Conservation (phyloP, 352 stramenopile genomes). For the Detonula confervacea region DNA sequence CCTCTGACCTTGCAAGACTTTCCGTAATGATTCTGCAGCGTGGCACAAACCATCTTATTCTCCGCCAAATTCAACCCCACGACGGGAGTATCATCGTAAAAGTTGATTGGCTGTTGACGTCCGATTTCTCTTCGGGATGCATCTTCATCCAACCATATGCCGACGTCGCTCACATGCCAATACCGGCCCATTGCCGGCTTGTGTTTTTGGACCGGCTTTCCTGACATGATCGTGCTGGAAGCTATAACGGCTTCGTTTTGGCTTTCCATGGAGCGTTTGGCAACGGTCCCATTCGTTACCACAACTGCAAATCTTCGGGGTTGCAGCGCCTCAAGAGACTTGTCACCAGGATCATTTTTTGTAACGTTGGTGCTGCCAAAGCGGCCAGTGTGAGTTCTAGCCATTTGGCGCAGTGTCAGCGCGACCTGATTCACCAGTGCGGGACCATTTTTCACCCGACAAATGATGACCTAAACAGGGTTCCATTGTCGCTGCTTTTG, state of each 20-base stretch:
- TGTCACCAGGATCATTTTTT: neutral
- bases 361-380: neutral
- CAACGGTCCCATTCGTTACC: constrained; percentile 60
- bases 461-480: constrained; percentile 60
- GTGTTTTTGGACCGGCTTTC: neutral
- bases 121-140: neutral
- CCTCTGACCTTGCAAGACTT: constrained; percentile 34
- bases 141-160: constrained; percentile 54
- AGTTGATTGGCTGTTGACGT: constrained; percentile 4
- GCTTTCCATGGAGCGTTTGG: constrained; percentile 27
- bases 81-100: constrained; percentile 34
- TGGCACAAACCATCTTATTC: constrained; percentile 40
- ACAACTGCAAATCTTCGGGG: constrained; percentile 53
- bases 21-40: constrained; percentile 53
- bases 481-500: constrained; percentile 16
- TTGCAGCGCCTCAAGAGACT: neutral
- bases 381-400: constrained; percentile 35
- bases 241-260: neutral
- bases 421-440: constrained; percentile 48
- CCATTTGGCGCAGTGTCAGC: constrained; percentile 50
- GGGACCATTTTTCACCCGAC: constrained; percentile 19
- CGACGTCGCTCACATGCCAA: constrained; percentile 55
- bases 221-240: neutral
- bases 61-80: constrained; percentile 26
- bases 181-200: constrained; percentile 60